These are phyloP conservation scores for Russula foetens DNA, from an alignment of 768 basidiomycete genomes.

Conservation along the genomic window DNA sequence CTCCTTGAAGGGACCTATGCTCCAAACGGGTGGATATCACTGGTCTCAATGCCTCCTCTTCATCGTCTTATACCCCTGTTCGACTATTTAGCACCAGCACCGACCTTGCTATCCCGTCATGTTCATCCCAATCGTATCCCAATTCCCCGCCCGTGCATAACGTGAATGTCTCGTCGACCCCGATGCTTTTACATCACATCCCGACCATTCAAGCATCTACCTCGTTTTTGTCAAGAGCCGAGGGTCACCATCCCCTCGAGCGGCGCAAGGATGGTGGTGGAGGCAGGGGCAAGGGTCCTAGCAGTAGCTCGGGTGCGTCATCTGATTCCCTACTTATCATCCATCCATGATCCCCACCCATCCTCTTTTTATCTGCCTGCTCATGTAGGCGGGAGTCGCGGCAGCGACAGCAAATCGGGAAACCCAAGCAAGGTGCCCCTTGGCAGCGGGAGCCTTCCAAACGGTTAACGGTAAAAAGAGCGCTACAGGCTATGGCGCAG, in stretches of 20 bases:
- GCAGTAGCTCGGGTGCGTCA: neutral
- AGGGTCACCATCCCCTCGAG: neutral
- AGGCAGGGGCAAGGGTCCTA: neutral
- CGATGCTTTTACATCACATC: neutral
- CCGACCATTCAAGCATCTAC: neutral
- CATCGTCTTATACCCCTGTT: neutral
- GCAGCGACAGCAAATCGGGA: neutral
- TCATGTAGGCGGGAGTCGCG: neutral
- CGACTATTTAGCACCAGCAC: neutral
- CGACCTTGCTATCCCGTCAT: neutral
- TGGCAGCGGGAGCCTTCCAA: neutral
- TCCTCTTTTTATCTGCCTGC: too few relatives aligned
- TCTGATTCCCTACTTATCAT: neutral
- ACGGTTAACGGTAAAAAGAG: slow-evolving; percentile 13
- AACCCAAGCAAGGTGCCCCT: neutral
- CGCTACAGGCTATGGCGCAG: slow-evolving; percentile 22
- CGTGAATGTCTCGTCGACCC: neutral
- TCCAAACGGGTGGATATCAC: too few relatives aligned
- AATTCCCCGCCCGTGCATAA: neutral
- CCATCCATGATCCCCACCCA: neutral
- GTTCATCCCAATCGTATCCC: neutral
- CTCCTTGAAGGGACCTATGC: too few relatives aligned
- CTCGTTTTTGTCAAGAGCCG: neutral
- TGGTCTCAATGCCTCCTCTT: neutral
- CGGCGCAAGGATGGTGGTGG: slow-evolving; percentile 10